Percentiles rank a stretch among this genome's conserved stretches.
phyloP scores from a whole-genome alignment of 805 yeast genomes.

The Sugiyamaella americana region DNA sequence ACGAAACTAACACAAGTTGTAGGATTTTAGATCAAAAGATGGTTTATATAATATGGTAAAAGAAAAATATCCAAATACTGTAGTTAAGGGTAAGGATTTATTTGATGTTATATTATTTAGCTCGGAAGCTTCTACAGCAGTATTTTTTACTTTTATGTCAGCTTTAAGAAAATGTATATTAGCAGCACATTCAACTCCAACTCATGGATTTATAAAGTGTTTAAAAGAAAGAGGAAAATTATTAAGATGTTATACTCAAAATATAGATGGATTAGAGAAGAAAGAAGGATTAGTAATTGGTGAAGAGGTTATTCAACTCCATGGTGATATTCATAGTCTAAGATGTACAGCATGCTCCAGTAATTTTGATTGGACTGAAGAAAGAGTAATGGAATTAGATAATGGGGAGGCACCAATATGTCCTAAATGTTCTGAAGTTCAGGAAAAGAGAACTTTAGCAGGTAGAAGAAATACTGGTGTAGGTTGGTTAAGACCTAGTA shows the following conservation, averaged over 20 bases:
- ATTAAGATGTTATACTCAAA: conserved; percentile 86
- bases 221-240: conserved; percentile 59
- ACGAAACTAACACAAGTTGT: not conserved
- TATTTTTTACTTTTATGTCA: conserved; percentile 90
- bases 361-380: conserved; percentile 55
- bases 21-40: conserved; percentile 74
- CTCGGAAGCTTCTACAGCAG: conserved; percentile 53
- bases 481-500: conserved; percentile 81
- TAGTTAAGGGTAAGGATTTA: conserved; percentile 80
- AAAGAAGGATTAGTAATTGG: conserved; percentile 59
- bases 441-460: conserved; percentile 46
- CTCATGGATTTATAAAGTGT: conserved; percentile 67
- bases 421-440: conserved; percentile 54
- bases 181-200: conserved; percentile 71
- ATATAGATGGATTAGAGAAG: conserved; percentile 83
- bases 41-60: conserved; percentile 79
- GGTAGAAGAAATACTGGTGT: conserved; percentile 76
- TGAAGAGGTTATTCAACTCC: conserved; percentile 74
- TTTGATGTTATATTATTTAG: conserved; percentile 82
- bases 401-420: conserved; percentile 75
- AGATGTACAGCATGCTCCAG: conserved; percentile 68
- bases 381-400: conserved; percentile 41
- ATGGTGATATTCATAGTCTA: conserved; percentile 76
- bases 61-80: conserved; percentile 49
- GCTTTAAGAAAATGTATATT: conserved; percentile 58